Evolutionary conservation across 192 early-diverging fungal species (phyloP), one percentile per base, ranked within the genome.

Genomic region (Coemansia sp.): DNA sequence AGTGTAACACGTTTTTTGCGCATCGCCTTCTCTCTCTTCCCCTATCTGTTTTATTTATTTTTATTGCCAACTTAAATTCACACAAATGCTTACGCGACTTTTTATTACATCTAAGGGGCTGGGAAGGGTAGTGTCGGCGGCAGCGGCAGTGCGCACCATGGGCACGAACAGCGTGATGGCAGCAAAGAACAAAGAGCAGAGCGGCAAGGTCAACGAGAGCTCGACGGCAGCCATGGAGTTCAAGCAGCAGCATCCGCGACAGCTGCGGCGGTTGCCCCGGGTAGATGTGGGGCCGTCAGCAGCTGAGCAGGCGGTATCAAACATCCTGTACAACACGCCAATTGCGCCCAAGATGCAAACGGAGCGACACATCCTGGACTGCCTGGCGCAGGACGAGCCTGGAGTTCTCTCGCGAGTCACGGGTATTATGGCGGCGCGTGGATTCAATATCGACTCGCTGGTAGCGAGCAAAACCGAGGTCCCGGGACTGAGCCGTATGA

Each of bases 271-370:
- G 58, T 58, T 80, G 24, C 78, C 78, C 1, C 72, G 72, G 48
- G 78, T 75, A 15, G 72, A 74, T 18, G 62, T 58, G 14, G 67
- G 68, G 1, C 82, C 87, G 24, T 88, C 88, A 2, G 86, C 89
- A 3, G 92, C 90, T 35, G 91, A 98, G 74, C 90, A 98, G 78
- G 97, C 95, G 15, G 97, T 98, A 44, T 87, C 87, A 60, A 97
- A 95, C 84, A 94, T 98, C 74, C 82, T 98, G 53, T 95, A 96
- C 83, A 95, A 96, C 83, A 92, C 91, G 26, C 94, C 95, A n/a
- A 84, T 88, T 32, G 82, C 82, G 36, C 83, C 83, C 32, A 90
- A 94, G 32, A 59, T 80, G 61, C 70, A 80, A 56, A 80, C 58
- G 11, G 71, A 80, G 72, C 63, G 76, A 34, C 96, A 98, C 68